Percentiles rank a stretch among this genome's conserved stretches.
phyloP scores from a whole-genome alignment of 116 monocot species.

The Dioscorea cayenensis region DNA sequence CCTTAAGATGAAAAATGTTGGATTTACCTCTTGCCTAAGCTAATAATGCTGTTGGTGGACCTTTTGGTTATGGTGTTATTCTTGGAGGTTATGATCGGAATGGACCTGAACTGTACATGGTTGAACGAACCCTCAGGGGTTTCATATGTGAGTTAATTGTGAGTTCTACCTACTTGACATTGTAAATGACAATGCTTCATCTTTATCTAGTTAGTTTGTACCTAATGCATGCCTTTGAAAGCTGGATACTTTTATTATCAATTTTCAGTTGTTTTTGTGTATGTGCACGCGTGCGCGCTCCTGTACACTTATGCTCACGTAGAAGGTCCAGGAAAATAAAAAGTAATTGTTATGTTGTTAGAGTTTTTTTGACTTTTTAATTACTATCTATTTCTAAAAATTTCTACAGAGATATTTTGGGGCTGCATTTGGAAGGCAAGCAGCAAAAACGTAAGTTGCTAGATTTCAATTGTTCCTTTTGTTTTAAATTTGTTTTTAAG shows the following conservation, averaged over 20 bases:
- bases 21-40: not conserved
- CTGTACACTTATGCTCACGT: too few species aligned
- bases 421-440: constrained; percentile 88
- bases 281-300: not conserved
- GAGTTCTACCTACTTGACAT: too few species aligned
- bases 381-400: not conserved
- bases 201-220: not conserved
- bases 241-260: not conserved
- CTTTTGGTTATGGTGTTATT: constrained; percentile 96
- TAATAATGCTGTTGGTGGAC: constrained; percentile 33
- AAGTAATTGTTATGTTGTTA: not conserved
- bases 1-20: not conserved
- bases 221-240: not conserved
- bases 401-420: constrained; percentile 83
- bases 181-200: not conserved
- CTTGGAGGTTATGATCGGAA: constrained; percentile 96
- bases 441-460: constrained; percentile 84
- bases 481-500: not conserved
- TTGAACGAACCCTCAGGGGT: constrained; percentile 98
- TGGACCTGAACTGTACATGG: constrained; percentile 90
- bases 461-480: not conserved
- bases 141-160: constrained; percentile 73
- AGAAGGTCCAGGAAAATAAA: too few species aligned
- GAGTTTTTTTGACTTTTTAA: not conserved
- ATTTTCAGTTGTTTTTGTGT: not conserved